Evolutionary conservation across 805 yeast species (phyloP).

Genomic region (Monosporozyma unispora): DNA sequence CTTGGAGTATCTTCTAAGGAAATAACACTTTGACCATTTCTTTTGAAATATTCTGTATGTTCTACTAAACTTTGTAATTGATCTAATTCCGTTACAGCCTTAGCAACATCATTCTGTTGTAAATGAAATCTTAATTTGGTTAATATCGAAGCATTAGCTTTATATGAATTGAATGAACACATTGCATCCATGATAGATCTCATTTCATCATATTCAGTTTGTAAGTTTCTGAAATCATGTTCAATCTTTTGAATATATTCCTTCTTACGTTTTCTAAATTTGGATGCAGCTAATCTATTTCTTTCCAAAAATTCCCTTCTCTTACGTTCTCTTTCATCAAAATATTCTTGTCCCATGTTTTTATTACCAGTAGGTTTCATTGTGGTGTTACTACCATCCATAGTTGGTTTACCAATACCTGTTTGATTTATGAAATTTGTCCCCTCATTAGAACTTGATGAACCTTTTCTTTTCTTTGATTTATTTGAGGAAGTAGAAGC

Average conservation of each 20-base stretch:
- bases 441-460: neutral
- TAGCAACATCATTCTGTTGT: conserved; percentile 14
- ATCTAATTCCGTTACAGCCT: conserved; percentile 15
- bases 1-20: neutral
- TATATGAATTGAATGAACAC: neutral
- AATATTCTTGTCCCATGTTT: conserved; percentile 28
- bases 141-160: neutral
- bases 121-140: conserved; percentile 4
- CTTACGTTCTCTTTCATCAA: conserved; percentile 60
- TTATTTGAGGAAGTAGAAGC: neutral
- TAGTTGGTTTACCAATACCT: neutral
- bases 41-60: conserved; percentile 18
- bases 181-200: conserved; percentile 2
- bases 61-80: conserved; percentile 17
- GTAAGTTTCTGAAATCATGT: conserved; percentile 60
- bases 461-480: neutral
- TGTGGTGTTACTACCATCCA: neutral
- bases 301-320: conserved; percentile 74
- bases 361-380: neutral
- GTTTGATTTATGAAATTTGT: neutral
- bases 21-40: conserved; percentile 23
- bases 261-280: conserved; percentile 91
- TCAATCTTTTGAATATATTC: conserved; percentile 79
- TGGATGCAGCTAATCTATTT: conserved; percentile 89
- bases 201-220: conserved; percentile 56